Percentiles rank a stretch among this genome's conserved stretches.
These are phyloP conservation scores for Globisporangium abappressorium DNA, from an alignment of 352 stramenopile species.

Conservation along the genomic window DNA sequence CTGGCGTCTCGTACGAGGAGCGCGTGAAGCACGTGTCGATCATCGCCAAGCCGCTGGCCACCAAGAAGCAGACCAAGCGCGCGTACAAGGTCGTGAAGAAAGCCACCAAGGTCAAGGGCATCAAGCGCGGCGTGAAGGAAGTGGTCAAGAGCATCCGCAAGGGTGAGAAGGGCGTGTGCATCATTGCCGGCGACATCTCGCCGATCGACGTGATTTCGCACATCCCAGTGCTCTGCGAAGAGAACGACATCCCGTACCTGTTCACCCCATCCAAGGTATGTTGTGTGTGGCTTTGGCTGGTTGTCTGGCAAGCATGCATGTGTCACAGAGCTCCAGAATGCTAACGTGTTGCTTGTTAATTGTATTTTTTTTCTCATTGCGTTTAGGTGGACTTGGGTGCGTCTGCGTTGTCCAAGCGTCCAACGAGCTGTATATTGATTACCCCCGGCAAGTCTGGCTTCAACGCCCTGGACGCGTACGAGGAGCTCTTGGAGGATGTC, in stretches of 20 bases:
- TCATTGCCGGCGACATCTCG: conserved; percentile 99
- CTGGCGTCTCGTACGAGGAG: conserved; percentile 70
- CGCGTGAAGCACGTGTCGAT: conserved; percentile 83
- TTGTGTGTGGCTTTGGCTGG: background rate
- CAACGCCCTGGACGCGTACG: conserved; percentile 85
- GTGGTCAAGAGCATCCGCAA: conserved; percentile 98
- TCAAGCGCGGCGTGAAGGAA: conserved; percentile 99
- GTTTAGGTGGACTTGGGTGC: conserved; percentile 90
- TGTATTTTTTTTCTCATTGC: conserved; percentile 16
- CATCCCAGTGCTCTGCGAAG: conserved; percentile 98
- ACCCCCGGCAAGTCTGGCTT: conserved; percentile 91
- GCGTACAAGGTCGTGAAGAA: conserved; percentile 95
- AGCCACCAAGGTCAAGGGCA: conserved; percentile 94
- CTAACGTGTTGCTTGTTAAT: background rate
- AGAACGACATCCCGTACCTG: conserved; percentile 98
- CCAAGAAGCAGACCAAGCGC: conserved; percentile 96
- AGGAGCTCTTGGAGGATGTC: conserved; percentile 87
- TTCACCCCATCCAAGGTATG: conserved; percentile 95
- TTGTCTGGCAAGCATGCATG: background rate
- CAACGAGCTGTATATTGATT: conserved; percentile 98
- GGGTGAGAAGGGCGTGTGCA: conserved; percentile 96
- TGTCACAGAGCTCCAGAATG: background rate
- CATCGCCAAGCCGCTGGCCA: conserved; percentile 96
- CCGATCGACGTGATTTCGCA: conserved; percentile 99
- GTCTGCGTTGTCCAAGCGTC: conserved; percentile 96